Percentiles rank a stretch among this genome's conserved stretches.
Evolutionary conservation across 2,329 filamentous ascomycete genomes (phyloP).

Genomic region (Aspergillus sp.): DNA sequence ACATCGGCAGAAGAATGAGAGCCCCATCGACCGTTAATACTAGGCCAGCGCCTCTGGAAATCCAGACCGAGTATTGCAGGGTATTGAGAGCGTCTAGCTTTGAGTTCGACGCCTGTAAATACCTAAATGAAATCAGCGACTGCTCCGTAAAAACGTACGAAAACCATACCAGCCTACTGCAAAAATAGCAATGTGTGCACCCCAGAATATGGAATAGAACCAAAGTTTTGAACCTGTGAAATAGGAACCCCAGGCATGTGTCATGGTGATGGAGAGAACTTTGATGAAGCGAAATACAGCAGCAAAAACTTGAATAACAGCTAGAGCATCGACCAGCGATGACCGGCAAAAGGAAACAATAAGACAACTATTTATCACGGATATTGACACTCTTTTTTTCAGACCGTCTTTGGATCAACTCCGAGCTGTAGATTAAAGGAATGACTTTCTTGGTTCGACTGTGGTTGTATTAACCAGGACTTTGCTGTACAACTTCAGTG

Average conservation of each 20-base stretch:
- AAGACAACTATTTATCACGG: background rate
- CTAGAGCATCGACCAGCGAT: slow-evolving; percentile 29
- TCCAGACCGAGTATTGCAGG: slow-evolving; percentile 87
- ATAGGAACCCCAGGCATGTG: slow-evolving; percentile 50
- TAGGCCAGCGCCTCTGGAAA: slow-evolving; percentile 89
- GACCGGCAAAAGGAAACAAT: slow-evolving; percentile 14
- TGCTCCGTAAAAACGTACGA: background rate
- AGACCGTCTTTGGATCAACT: background rate
- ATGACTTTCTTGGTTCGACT: background rate
- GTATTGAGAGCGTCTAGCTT: slow-evolving; percentile 76
- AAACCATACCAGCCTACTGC: slow-evolving; percentile 76
- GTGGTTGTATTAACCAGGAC: background rate
- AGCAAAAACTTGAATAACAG: background rate
- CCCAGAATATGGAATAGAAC: slow-evolving; percentile 82
- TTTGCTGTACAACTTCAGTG: background rate
- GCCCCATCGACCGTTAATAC: slow-evolving; percentile 80
- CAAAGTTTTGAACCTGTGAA: slow-evolving; percentile 69
- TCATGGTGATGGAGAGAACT: slow-evolving; percentile 44
- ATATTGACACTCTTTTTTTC: background rate
- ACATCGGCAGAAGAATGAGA: slow-evolving; percentile 91
- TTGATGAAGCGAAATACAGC: slow-evolving; percentile 3
- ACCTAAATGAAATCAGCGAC: slow-evolving; percentile 56
- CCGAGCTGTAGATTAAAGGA: background rate
- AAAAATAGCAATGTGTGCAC: slow-evolving; percentile 75
- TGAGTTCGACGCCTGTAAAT: slow-evolving; percentile 68